A percentile compares a stretch with the other conserved stretches of the same genome.
These are phyloP conservation scores for Themeda triandra DNA, from an alignment of 176 grass and related monocot species.

Conservation along the genomic window DNA sequence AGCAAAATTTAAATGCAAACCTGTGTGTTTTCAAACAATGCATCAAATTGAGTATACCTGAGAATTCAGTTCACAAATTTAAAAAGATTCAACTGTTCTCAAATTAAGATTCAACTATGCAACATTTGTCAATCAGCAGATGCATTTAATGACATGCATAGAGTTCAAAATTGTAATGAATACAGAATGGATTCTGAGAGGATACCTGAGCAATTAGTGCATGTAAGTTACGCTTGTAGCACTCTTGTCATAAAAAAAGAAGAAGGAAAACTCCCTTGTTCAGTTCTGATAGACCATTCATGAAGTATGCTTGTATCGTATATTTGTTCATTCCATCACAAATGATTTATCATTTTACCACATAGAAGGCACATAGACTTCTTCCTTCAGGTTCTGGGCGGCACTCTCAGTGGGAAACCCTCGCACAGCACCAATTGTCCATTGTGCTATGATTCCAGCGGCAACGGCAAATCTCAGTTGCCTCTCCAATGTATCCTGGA, in stretches of 20 bases:
- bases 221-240: not conserved
- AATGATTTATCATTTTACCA: slow-evolving; percentile 49
- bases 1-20: not conserved
- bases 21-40: not conserved
- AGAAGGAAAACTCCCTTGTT: not conserved
- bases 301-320: not conserved
- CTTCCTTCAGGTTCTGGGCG: slow-evolving; percentile 81
- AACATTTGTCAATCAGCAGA: not conserved
- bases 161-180: slow-evolving; percentile 9
- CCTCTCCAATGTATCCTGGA: slow-evolving; percentile 67
- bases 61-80: not conserved
- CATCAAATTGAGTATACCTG: not conserved
- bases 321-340: not conserved
- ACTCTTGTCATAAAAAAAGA: not conserved
- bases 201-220: slow-evolving; percentile 25
- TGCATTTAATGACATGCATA: not conserved
- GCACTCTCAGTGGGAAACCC: slow-evolving; percentile 93
- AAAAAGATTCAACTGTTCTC: not conserved
- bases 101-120: not conserved
- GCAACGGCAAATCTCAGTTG: slow-evolving; percentile 76
- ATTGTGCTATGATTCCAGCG: slow-evolving; percentile 91
- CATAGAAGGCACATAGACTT: slow-evolving; percentile 83
- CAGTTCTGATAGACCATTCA: slow-evolving; percentile 24
- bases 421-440: slow-evolving; percentile 80
- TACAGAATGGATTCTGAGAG: not conserved